These are phyloP conservation scores for Phaeophleospora eucalypticola DNA, from an alignment of 2,329 filamentous ascomycete genomes.

Conservation along the genomic window DNA sequence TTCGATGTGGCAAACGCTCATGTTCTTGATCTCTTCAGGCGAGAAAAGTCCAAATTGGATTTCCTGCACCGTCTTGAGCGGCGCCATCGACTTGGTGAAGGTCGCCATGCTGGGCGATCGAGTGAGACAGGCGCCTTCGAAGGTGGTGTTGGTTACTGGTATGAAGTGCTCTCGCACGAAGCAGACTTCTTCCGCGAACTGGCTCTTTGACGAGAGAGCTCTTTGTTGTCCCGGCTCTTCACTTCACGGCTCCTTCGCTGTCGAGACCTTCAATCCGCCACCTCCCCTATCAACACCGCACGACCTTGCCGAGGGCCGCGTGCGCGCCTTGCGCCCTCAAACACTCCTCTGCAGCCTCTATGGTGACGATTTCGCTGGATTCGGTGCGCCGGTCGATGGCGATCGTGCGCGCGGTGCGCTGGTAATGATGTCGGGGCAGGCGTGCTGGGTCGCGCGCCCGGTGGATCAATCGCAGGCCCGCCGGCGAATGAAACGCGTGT, in stretches of 20 bases:
- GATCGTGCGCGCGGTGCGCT: constrained; percentile 24
- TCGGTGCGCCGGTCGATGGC: constrained; percentile 23
- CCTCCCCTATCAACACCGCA: constrained; percentile 28
- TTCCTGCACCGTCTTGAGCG: constrained; percentile 95
- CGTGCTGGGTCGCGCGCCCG: constrained; percentile 11
- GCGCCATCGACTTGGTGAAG: constrained; percentile 88
- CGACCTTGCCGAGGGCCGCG: constrained; percentile 31
- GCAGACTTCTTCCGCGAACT: neutral
- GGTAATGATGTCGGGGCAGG: constrained; percentile 15
- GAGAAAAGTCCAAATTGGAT: constrained; percentile 98
- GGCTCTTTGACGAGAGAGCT: constrained; percentile 2
- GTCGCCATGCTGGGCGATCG: constrained; percentile 74
- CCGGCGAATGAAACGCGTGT: constrained; percentile 25
- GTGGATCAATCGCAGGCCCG: constrained; percentile 29
- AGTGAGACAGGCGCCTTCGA: constrained; percentile 1
- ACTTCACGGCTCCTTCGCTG: neutral
- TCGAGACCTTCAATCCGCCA: constrained; percentile 19
- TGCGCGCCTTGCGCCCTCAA: constrained; percentile 21
- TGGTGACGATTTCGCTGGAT: constrained; percentile 11
- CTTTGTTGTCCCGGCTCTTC: constrained; percentile 11
- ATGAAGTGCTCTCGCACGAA: neutral
- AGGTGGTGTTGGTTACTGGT: constrained; percentile 1
- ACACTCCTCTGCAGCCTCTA: constrained; percentile 12
- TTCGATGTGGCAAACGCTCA: constrained; percentile 93
- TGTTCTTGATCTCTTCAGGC: constrained; percentile 97